phyloP scores from a whole-genome alignment of 495 filamentous ascomycete genomes.

The Podospora pseudopauciseta region DNA sequence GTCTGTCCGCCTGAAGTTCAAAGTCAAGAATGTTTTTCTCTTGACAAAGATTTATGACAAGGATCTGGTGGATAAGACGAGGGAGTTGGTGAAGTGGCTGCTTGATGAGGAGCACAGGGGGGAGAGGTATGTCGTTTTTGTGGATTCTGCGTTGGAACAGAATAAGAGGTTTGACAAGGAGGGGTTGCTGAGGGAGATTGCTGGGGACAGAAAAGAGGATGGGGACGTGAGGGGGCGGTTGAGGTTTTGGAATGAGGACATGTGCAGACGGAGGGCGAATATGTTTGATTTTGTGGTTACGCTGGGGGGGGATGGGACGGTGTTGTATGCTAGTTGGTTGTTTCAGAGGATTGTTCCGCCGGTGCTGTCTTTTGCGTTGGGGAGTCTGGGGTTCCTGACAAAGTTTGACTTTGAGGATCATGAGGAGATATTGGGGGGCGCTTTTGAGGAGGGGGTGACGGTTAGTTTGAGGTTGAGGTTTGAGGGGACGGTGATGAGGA shows the following conservation, averaged over 20 bases:
- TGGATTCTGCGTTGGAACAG: constrained; percentile 69
- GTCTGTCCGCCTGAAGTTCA: constrained; percentile 72
- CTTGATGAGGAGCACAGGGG: constrained; percentile 64
- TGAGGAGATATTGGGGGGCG: constrained; percentile 62
- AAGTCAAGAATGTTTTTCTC: constrained; percentile 78
- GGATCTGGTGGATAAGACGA: constrained; percentile 71
- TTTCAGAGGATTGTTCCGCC: constrained; percentile 97
- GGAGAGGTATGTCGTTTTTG: constrained; percentile 68
- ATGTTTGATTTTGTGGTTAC: constrained; percentile 92
- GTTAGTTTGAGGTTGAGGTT: constrained; percentile 87
- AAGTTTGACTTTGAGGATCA: constrained; percentile 88
- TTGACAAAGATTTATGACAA: constrained; percentile 87
- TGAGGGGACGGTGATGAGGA: constrained; percentile 92
- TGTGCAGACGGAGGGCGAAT: constrained; percentile 74
- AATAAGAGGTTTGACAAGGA: constrained; percentile 68
- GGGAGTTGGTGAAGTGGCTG: constrained; percentile 80
- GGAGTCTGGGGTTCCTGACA: constrained; percentile 90
- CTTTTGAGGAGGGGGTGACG: constrained; percentile 78
- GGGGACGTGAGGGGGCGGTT: constrained; percentile 57
- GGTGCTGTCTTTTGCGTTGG: constrained; percentile 84
- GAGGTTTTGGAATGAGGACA: constrained; percentile 75
- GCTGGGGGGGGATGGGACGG: constrained; percentile 94
- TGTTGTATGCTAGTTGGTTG: constrained; percentile 92
- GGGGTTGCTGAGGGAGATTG: constrained; percentile 52
- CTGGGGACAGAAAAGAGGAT: constrained; percentile 36